phyloP scores from a whole-genome alignment of 2,329 filamentous ascomycete species.

The Ophiostoma ips region DNA sequence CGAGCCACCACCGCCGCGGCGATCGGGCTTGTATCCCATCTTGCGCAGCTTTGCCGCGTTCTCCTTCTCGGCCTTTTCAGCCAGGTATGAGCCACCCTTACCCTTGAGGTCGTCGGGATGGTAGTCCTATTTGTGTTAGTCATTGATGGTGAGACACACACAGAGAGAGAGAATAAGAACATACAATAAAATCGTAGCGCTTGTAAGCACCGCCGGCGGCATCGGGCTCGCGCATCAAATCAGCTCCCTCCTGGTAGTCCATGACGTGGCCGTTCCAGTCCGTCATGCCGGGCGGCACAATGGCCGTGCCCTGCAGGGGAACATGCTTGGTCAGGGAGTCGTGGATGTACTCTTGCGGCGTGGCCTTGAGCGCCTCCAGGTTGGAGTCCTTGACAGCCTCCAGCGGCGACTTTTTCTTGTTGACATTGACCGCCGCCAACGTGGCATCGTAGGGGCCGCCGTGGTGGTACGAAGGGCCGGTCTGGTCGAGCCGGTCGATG shows the following conservation, averaged over 20 bases:
- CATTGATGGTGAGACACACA: slow-evolving; percentile 32
- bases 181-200: slow-evolving; percentile 45
- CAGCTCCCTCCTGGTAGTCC: slow-evolving; percentile 72
- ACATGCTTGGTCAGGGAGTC: slow-evolving; percentile 61
- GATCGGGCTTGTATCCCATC: slow-evolving; percentile 29
- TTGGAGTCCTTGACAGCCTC: slow-evolving; percentile 64
- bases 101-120: slow-evolving; percentile 67
- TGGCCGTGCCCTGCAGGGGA: slow-evolving; percentile 68
- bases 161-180: slow-evolving; percentile 28
- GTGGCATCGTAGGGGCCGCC: slow-evolving; percentile 83
- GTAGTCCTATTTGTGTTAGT: slow-evolving; percentile 32
- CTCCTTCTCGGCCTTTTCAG: slow-evolving; percentile 53
- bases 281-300: slow-evolving; percentile 55
- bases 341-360: slow-evolving; percentile 60
- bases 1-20: not conserved
- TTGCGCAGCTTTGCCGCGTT: slow-evolving; percentile 28
- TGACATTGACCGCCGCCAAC: slow-evolving; percentile 56
- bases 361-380: slow-evolving; percentile 64
- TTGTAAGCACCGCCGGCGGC: slow-evolving; percentile 61
- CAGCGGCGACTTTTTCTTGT: slow-evolving; percentile 51
- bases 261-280: slow-evolving; percentile 59
- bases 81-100: slow-evolving; percentile 64
- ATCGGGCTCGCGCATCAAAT: slow-evolving; percentile 64
- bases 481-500: slow-evolving; percentile 66
- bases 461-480: slow-evolving; percentile 63